Evolutionary conservation across 2,329 filamentous ascomycete species (phyloP), one percentile per base, ranked within the genome.

Genomic region (Diaporthe destruens): DNA sequence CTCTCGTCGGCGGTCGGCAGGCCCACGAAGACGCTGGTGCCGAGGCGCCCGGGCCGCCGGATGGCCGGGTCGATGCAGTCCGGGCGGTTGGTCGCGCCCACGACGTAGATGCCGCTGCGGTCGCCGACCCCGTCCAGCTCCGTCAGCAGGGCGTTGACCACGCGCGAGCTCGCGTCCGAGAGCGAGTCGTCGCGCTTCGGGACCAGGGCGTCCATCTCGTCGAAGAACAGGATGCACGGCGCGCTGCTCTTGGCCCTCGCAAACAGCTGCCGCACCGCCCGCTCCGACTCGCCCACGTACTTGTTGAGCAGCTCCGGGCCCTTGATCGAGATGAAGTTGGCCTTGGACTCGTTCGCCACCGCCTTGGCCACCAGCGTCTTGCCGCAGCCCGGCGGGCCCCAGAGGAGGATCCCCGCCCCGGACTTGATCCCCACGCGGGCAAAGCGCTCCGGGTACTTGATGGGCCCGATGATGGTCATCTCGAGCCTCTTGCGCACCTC

Each of bases 241-340:
- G 95, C 89, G 9, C 93, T 96, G 0, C 93, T 93, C 67, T 95
- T 90, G 0, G 96, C 96, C 20, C 96, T 92, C 75, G 92, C 90
- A 82, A 99, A 99, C 0, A 98, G 93, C 80, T 97, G 94, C 29
- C 96, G 91, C 1, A 99, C 93, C 0, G 95, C 94, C 14, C 96
- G 92, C 83, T 99, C 96, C 8, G 94, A 97, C 82, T 99, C 96
- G 76, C 96, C 96, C 12, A 99, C 95, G 80, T 96, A 99, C 83
- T 98, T 99, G 86, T 98, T 98, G 57, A 99, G 88, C 12, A 99
- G 87, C 81, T 99, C 96, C 0, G 96, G 96, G 0, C 96, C 96
- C 82, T 98, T 98, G 83, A 99, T 94, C 68, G 94, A 95, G 82
- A 99, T 99, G 85, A 99, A 99, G 82, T 98, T 98, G 61, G 96